A percentile compares a stretch with the other conserved stretches of the same genome.
phyloP scores from a whole-genome alignment of 2,329 filamentous ascomycete species.

The Monosporascus sp. region DNA sequence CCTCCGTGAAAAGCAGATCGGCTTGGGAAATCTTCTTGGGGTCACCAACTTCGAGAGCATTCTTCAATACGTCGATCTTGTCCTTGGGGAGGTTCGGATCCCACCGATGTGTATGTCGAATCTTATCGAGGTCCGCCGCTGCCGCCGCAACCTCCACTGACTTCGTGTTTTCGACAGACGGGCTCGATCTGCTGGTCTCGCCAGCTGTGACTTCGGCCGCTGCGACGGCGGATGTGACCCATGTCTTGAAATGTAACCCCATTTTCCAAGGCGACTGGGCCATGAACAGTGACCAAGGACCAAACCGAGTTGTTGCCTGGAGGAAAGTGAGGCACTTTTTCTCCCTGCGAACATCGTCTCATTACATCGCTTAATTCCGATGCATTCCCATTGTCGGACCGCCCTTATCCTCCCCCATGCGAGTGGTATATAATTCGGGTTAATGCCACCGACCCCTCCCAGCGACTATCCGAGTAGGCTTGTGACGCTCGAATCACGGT shows the following conservation, averaged over 20 bases:
- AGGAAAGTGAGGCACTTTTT: too few relatives aligned
- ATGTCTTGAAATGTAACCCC: not conserved
- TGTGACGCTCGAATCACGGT: not conserved
- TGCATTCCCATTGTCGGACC: not conserved
- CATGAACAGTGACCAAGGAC: not conserved
- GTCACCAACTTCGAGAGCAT: constrained; percentile 26
- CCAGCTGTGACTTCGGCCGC: not conserved
- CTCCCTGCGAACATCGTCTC: too few relatives aligned
- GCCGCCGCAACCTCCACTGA: constrained; percentile 16
- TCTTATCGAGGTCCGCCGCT: constrained; percentile 23
- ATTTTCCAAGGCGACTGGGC: not conserved
- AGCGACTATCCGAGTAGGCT: not conserved
- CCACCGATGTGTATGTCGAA: constrained; percentile 29
- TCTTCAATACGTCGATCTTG: constrained; percentile 27
- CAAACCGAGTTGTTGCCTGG: too few relatives aligned
- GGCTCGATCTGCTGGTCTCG: not conserved
- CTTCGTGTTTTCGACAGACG: not conserved
- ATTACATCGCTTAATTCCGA: not conserved
- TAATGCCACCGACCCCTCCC: not conserved
- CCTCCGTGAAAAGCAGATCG: constrained; percentile 28
- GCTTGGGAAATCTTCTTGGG: constrained; percentile 25
- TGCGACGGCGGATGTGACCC: not conserved
- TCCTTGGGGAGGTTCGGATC: constrained; percentile 30
- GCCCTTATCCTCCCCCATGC: not conserved
- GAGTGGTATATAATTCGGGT: not conserved